Evolutionary conservation across 208 protist genomes (phyloP), one percentile per base, ranked within the genome.

Genomic region (Sergeia podlipaevii): DNA sequence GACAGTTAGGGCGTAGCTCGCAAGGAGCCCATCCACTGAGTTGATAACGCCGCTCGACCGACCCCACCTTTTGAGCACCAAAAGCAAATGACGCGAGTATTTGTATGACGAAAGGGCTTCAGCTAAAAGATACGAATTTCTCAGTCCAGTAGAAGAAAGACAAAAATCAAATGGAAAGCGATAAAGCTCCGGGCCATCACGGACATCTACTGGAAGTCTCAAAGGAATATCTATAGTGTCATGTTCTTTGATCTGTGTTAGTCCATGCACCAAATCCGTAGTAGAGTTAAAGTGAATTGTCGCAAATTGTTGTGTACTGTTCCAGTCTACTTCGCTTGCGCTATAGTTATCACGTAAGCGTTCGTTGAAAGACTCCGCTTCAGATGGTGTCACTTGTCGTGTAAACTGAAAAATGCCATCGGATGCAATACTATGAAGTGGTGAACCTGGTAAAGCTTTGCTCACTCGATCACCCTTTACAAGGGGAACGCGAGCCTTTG

Each of bases 131-230:
- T 91, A 79, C 3, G 89, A 93, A 37, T 93, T 93, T 41, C 80
- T 70, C 29, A 93, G 48, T 17, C 89, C 89, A 17, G 81, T 90
- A 17, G 85, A 91, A 1, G 82, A 89, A 23, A 96, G 65, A 60
- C 85, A 96, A 60, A 96, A 86, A 49, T 96, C 89, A 61, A 96
- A 96, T 1, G 89, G 85, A 26, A 89, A 87, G 30, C 89, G 68
- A 43, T 87, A 96, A 7, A 96, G 21, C 53, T 96, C 85, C 21
- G 89, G 89, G 2, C 89, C 89, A 54, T 90, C 62, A 11, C 62
- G 53, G n/a, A 70, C 60, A 50, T 96, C 85, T 7, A 90, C 77
- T 1, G 89, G 89, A 15, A 92, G 66, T 3, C 85, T 72, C 8
- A 93, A 55, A 15, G 77, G 80, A 50, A 96, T 83, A 21, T 95